Base-by-base conservation (phyloP, 805 yeast genomes). In the Saturnispora diversa region DNA sequence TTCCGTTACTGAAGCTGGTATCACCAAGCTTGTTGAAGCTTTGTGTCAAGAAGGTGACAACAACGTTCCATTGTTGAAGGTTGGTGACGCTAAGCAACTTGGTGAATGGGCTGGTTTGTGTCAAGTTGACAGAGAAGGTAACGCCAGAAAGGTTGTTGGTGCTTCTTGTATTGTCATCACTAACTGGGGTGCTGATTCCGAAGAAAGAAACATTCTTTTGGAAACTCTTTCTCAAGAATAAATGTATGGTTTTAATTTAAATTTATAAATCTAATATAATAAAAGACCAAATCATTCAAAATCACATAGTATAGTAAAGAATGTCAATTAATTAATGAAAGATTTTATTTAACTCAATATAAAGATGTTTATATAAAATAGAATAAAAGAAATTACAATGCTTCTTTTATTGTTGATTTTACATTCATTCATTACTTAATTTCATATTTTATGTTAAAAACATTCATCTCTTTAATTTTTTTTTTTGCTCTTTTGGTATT, bases 31-130 rank as follows among this genome's bases (percentile, higher is more conserved):
- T 69, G 92, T 92, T 63, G 97, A 92, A 83, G 97, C 97, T 75
- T 82, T 92, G 66, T 90, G 97, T 79, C 85, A 88, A 78, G 95
- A 86, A 74, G 86, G 94, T 65, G 95, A 85, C 68, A 77, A 80
- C 72, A 84, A 85, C 76, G 86, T 90, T 59, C 97, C 98, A 63
- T 78, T 92, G 72, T 84, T 92, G 83, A 92, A 92, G 84, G 97
- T 92, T 61, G 84, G 97, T 62, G 98, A 92, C 68, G 96, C 97
- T 67, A 92, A 92, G 83, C 84, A 86, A 77, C 81, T 92, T 68
- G 99, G 99, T 80, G 97, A 92, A 80, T 92, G 98, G 98, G 97
- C 97, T 65, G 98, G 98, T 84, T 79, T 92, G 61, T 92, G 96
- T 78, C 86, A 87, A 75, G 81, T 90, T 64, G 97, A 92, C 94